Conservation (phyloP, 2,329 filamentous ascomycete genomes). For the Epichloe typhina region DNA sequence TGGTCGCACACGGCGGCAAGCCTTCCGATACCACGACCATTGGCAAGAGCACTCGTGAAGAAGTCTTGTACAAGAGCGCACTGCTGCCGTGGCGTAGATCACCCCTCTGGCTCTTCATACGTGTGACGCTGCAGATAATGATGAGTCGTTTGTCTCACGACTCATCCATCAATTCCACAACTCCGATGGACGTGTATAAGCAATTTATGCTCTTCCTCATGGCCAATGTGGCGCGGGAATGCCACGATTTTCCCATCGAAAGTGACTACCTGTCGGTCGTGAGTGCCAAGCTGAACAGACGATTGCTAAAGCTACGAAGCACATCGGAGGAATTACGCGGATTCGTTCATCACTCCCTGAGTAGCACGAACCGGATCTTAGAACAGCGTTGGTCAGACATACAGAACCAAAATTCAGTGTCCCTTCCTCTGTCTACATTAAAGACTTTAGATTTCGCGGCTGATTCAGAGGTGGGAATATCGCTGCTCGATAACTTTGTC, state of each 20-base stretch:
- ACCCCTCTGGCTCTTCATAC: constrained; percentile 40
- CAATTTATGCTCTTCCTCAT: constrained; percentile 5
- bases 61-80: constrained; percentile 29
- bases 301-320: constrained; percentile 24
- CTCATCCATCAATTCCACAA: constrained; percentile 4
- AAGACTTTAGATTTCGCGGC: constrained; percentile 1
- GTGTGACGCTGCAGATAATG: constrained; percentile 33
- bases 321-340: background rate
- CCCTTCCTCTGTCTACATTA: background rate
- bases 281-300: constrained; percentile 27
- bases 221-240: background rate
- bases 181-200: background rate
- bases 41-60: constrained; percentile 41
- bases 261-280: constrained; percentile 22
- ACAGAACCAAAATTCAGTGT: constrained; percentile 41
- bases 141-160: background rate
- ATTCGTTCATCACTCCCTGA: background rate
- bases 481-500: constrained; percentile 6
- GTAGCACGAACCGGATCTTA: background rate
- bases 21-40: constrained; percentile 18
- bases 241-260: background rate
- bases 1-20: constrained; percentile 23
- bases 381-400: constrained; percentile 17
- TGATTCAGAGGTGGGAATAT: constrained; percentile 4
- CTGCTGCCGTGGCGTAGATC: constrained; percentile 33